Base-by-base conservation (phyloP, 768 basidiomycete species). In the Multifurca ochricompacta region DNA sequence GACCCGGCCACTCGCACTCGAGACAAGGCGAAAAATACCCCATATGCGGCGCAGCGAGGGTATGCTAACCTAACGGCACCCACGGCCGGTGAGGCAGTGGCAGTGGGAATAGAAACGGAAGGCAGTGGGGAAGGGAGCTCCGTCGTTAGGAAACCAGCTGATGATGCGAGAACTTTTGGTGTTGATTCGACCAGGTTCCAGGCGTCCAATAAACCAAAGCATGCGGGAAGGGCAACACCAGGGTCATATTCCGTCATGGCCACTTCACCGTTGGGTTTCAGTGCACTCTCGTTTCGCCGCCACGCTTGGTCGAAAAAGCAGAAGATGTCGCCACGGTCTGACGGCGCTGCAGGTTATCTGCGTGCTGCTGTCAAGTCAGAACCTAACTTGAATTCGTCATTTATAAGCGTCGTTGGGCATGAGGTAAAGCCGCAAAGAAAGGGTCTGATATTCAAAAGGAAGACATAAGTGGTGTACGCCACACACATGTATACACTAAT, bases 341-440 rank as follows among this genome's bases (percentile, higher is more conserved):
- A 44, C n/a, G 21, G 14, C 3, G 40, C 46, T 2, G 21, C n/a
- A 19, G 40, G 45, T 31, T 31, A 18, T 2, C 28, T 47, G 8
- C 32, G 32, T 36, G 41, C 46, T 11, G 50, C 55, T 40, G 46
- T 40, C 45, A 51, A 28, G 21, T 49, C 59, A 10, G 51, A 48
- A 34, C 40, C 42, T 1, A 48, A 48, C 32, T 44, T 41, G 8
- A 44, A 39, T 23, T 34, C 56, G 30, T 53, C 58, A n/a, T 45
- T 44, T 41, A 46, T 43, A 8, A 43, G n/a, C 27, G 14, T 49
- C 21, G 14, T 36, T 19, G 56, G 34, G 30, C 16, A 28, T 14
- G 54, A 52, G n/a, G 11, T 27, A 21, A 59, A 57, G 25, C 35
- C 50, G 6, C 56, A 45, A 42, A 58, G 36, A 41, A 57, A 19